Evolutionary conservation across 1,284 basidiomycete species (phyloP).

Genomic region (Cystobasidium sp.): DNA sequence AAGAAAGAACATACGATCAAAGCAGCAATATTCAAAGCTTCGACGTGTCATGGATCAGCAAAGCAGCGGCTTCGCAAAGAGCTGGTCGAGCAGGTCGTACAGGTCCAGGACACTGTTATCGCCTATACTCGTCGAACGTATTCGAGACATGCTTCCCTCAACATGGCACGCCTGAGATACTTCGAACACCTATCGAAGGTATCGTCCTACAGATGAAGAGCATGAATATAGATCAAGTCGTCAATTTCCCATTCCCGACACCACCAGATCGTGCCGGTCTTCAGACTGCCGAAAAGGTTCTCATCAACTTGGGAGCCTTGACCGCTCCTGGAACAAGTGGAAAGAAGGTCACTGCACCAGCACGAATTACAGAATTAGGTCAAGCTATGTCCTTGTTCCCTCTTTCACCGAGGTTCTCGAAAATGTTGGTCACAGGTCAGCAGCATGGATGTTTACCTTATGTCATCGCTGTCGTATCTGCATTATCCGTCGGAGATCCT

Average conservation of each 20-base stretch:
- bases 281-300: constrained; percentile 77
- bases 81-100: constrained; percentile 77
- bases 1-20: constrained; percentile 74
- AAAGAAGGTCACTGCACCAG: constrained; percentile 53
- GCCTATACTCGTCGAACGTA: constrained; percentile 73
- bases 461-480: constrained; percentile 87
- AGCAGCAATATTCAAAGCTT: constrained; percentile 71
- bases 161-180: constrained; percentile 88
- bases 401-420: constrained; percentile 86
- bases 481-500: constrained; percentile 92
- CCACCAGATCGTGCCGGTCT: constrained; percentile 83
- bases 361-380: constrained; percentile 83
- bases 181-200: constrained; percentile 95
- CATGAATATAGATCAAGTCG: constrained; percentile 96
- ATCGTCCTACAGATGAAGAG: constrained; percentile 98
- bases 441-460: constrained; percentile 92
- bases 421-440: constrained; percentile 90
- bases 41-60: constrained; percentile 74
- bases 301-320: constrained; percentile 84
- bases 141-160: constrained; percentile 90
- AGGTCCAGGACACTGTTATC: constrained; percentile 77
- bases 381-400: constrained; percentile 92
- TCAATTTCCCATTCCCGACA: constrained; percentile 98
- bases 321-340: constrained; percentile 59
- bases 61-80: constrained; percentile 73